Base-by-base conservation (phyloP, 495 filamentous ascomycete genomes). In the Terfezia claveryi region DNA sequence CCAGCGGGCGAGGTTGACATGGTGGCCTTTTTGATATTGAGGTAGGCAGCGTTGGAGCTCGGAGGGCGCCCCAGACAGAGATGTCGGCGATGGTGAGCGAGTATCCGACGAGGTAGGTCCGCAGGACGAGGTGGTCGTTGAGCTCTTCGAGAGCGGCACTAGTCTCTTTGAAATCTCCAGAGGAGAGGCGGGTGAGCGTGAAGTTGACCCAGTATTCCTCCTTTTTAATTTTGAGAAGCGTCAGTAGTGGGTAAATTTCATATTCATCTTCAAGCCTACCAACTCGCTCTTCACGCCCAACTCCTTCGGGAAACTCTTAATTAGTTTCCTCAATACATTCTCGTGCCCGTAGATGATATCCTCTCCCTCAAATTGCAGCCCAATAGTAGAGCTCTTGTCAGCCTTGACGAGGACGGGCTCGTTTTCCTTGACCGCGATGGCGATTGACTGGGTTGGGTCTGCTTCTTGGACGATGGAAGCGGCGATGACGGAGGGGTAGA, bases 61-160 rank as follows among this genome's bases (percentile, higher is more conserved):
- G 80, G 54, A 98, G 74, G 10, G 83, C 82, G 61, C 80, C 76
- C 86, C 87, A 98, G 50, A 94, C 71, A 58, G 81, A 79, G 56
- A 80, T 75, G 68, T 98, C 91, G 54, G 85, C 71, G 17, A 83
- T 77, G 41, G 82, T 81, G 50, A 93, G 73, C 4, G 71, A 71
- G 71, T 94, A 89, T 55, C 87, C 88, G 36, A 84, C 79, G 57
- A 95, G 72, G 67, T 89, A 87, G 2, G 85, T 84, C 57, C 91
- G 81, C 14, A 95, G 78, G 12, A 80, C 80, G 49, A 98, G 75
- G 67, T 94, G 82, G 64, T 82, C 80, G 67, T 95, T 85, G 49
- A 98, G 78, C 57, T 81, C 78, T 60, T 69, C 73, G 14, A 76
- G 64, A 1, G 58, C 60, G 0, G 56, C 36, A 2, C 55, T 46